Base-by-base conservation (phyloP, 2,329 filamentous ascomycete genomes). In the Saccharata proteae region DNA sequence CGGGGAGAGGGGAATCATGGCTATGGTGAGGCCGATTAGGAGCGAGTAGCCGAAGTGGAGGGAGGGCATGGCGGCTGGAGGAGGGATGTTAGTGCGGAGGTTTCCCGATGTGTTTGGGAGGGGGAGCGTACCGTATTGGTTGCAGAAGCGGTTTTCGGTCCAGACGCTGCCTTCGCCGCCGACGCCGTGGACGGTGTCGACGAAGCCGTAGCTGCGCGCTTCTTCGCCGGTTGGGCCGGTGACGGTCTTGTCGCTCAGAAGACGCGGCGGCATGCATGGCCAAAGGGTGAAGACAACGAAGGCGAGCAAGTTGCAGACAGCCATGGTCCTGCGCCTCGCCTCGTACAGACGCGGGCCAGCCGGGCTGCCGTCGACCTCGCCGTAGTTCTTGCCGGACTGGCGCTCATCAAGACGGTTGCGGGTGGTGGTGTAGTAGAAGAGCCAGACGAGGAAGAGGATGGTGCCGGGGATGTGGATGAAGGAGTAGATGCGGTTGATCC, bases 391-490 rank as follows among this genome's bases (percentile, higher is more conserved):
- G 25, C 54, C 58, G 4, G 47, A 38, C 19, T 58, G 57, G 13
- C 49, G 45, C 10, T 61, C 54, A 35, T 59, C 48, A 19, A 55
- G 49, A 18, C 67, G 59, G 47, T 70, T 70, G 30, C 65, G 65
- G 6, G 72, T 75, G 15, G 74, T 80, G 27, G 76, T 81, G 48
- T 77, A 68, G 57, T 78, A 80, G 57, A 73, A 83, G 4, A 83
- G 64, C 47, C 71, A 67, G 21, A 73, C 64, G 15, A 74, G 61
- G 46, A 81, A 84, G 26, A 77, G 64, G 41, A 83, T 82, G 5
- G 77, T 82, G 10, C 77, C 78, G 1, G 78, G 79, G 36, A 83
- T 83, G 51, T 83, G 79, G 45, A 84, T 80, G 54, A 81, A 82
- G 5, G 77, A 81, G 55, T 83, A 83, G 16, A 71, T 65, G 45